phyloP scores from a whole-genome alignment of 352 stramenopile genomes.

The Bremia lactucae region DNA sequence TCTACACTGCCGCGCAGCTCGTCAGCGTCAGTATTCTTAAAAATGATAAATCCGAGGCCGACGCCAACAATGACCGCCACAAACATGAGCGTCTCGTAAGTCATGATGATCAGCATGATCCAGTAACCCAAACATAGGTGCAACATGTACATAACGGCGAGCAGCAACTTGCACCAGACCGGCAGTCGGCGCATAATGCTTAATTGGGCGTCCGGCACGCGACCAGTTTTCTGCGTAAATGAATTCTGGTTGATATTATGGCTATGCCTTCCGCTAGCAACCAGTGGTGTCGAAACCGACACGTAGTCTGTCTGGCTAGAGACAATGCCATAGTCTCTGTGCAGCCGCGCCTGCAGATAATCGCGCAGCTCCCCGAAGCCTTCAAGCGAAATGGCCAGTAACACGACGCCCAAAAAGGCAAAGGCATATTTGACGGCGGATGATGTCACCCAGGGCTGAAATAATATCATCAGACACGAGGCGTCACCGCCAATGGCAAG shows the following conservation, averaged over 20 bases:
- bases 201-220: slow-evolving; percentile 15
- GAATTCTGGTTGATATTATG: slow-evolving; percentile 5
- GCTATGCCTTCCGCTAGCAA: slow-evolving; percentile 6
- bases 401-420: slow-evolving; percentile 57
- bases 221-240: slow-evolving; percentile 17
- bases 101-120: slow-evolving; percentile 83
- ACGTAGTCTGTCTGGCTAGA: slow-evolving; percentile 50
- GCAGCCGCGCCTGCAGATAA: slow-evolving; percentile 31
- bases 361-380: slow-evolving; percentile 50
- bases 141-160: slow-evolving; percentile 65
- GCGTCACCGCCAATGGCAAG: slow-evolving; percentile 44
- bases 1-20: slow-evolving; percentile 59
- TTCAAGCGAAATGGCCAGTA: slow-evolving; percentile 59
- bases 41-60: slow-evolving; percentile 61
- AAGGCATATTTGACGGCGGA: slow-evolving; percentile 63
- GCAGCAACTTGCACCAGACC: slow-evolving; percentile 44
- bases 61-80: slow-evolving; percentile 62
- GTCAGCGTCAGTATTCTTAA: slow-evolving; percentile 74
- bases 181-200: slow-evolving; percentile 45
- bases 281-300: slow-evolving; percentile 29
- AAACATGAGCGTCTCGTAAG: slow-evolving; percentile 78
- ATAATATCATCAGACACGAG: slow-evolving; percentile 64
- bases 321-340: slow-evolving; percentile 40
- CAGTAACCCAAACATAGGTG: slow-evolving; percentile 71
- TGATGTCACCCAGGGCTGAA: slow-evolving; percentile 67